Percentiles rank a stretch among this genome's conserved stretches.
These are phyloP conservation scores for Chrysoporthe puriensis DNA, from an alignment of 2,329 filamentous ascomycete genomes.

Conservation along the genomic window DNA sequence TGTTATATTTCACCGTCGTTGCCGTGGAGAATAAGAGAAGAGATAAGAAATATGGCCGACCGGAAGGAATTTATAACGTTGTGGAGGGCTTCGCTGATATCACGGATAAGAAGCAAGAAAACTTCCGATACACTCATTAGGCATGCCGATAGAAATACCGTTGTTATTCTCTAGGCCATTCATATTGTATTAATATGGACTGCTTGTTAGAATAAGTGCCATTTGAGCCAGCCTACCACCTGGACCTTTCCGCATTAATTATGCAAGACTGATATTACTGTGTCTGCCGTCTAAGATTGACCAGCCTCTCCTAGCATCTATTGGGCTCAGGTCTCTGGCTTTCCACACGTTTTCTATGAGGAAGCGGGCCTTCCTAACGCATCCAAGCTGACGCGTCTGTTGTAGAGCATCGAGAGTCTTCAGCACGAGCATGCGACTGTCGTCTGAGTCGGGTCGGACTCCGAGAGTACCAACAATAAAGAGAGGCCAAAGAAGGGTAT, in stretches of 20 bases:
- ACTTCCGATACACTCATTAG: conserved; percentile 37
- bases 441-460: conserved; percentile 34
- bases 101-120: conserved; percentile 33
- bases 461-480: conserved; percentile 39
- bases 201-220: not conserved
- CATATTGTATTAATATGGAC: not conserved
- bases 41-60: conserved; percentile 35
- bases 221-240: not conserved
- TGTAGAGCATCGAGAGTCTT: conserved; percentile 34
- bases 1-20: conserved; percentile 38
- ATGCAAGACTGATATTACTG: conserved; percentile 34
- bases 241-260: not conserved
- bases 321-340: conserved; percentile 32
- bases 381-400: conserved; percentile 37
- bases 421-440: conserved; percentile 34
- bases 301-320: conserved; percentile 22
- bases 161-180: not conserved
- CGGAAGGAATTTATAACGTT: conserved; percentile 29
- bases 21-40: conserved; percentile 33
- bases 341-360: conserved; percentile 39
- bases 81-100: conserved; percentile 33
- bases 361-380: conserved; percentile 37
- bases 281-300: conserved; percentile 25
- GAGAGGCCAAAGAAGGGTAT: conserved; percentile 36
- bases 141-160: not conserved